Percentiles rank a stretch among this genome's conserved stretches.
Conservation (phyloP, 2,329 filamentous ascomycete species). For the Calycina herbarum region DNA sequence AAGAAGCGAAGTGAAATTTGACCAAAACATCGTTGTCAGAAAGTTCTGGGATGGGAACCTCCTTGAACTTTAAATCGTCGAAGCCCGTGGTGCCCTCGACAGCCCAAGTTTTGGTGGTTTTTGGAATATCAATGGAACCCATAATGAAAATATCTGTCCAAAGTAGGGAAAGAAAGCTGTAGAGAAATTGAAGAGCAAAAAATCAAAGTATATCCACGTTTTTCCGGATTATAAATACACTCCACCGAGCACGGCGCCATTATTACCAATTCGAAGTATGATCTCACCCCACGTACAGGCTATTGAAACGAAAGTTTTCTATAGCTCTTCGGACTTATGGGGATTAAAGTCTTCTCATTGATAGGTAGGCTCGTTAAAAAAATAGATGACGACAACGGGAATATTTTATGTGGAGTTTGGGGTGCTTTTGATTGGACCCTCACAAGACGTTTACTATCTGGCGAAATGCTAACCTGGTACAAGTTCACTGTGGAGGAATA, state of each 20-base stretch:
- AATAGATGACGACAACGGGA: neutral
- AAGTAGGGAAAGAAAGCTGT: slow-evolving; percentile 25
- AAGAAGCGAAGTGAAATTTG: slow-evolving; percentile 44
- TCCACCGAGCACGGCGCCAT: neutral
- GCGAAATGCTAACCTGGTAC: neutral
- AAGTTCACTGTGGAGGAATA: too few species aligned
- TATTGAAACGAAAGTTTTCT: neutral
- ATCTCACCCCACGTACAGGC: neutral
- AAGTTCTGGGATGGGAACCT: slow-evolving; percentile 41
- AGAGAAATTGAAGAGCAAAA: neutral
- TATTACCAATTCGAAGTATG: neutral
- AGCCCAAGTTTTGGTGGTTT: slow-evolving; percentile 45
- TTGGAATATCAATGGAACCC: slow-evolving; percentile 29
- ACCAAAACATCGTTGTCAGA: slow-evolving; percentile 57
- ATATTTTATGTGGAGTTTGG: neutral
- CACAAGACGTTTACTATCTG: neutral
- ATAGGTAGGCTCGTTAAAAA: neutral
- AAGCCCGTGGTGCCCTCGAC: slow-evolving; percentile 50
- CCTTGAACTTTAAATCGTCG: slow-evolving; percentile 47
- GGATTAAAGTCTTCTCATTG: neutral
- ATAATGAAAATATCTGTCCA: slow-evolving; percentile 8
- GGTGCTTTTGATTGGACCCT: neutral
- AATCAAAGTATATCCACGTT: neutral
- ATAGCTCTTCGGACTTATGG: slow-evolving; percentile 1
- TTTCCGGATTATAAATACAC: neutral